phyloP scores from a whole-genome alignment of 31 red algal species.

The Odonthalia washingtoniensis region DNA sequence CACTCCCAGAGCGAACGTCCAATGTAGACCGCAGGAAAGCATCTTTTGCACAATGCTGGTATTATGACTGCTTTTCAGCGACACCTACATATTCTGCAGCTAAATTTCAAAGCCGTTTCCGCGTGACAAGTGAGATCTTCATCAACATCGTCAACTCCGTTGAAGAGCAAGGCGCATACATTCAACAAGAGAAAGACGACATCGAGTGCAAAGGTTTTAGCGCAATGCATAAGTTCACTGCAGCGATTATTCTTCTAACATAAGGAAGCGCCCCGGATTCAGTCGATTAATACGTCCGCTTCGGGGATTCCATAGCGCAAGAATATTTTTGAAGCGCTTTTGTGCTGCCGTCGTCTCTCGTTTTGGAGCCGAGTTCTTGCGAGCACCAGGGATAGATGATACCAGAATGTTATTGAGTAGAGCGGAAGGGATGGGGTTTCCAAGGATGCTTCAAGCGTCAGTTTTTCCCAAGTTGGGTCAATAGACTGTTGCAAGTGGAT shows the following conservation, averaged over 20 bases:
- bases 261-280: constrained; percentile 1
- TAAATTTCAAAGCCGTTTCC: constrained; percentile 16
- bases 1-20: background rate
- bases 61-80: background rate
- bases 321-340: constrained; percentile 25
- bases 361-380: constrained; percentile 37
- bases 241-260: background rate
- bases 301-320: constrained; percentile 1
- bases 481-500: constrained; percentile 52
- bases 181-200: background rate
- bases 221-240: background rate
- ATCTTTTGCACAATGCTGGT: background rate
- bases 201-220: background rate
- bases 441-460: constrained; percentile 28
- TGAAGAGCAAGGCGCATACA: background rate
- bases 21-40: background rate
- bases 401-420: background rate
- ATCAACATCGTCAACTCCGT: background rate
- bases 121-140: constrained; percentile 25
- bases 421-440: background rate
- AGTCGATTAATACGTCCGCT: constrained; percentile 35
- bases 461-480: too few species aligned
- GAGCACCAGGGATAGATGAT: background rate
- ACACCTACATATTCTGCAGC: background rate
- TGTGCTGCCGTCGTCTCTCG: background rate